Percentiles rank a stretch among this genome's conserved stretches.
phyloP scores from a whole-genome alignment of 2,329 filamentous ascomycete genomes.

The Escovopsis sp. region DNA sequence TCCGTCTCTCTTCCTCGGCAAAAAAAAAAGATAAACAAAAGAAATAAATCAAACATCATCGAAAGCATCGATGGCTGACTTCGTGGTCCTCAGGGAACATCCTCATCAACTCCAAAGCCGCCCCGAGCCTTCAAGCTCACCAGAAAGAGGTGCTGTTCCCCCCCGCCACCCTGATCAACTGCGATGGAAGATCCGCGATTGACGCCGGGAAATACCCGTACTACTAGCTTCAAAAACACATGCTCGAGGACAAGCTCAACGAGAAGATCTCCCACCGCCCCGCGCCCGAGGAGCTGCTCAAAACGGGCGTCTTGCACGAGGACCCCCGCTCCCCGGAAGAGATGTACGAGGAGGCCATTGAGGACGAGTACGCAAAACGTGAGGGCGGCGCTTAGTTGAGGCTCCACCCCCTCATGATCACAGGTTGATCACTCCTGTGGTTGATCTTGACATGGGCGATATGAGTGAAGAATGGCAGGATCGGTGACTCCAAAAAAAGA shows the following conservation, averaged over 20 bases:
- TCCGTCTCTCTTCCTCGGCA: not conserved
- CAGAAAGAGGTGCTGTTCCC: constrained; percentile 48
- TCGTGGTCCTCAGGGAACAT: constrained; percentile 54
- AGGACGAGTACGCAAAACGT: constrained; percentile 49
- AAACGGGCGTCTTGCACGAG: constrained; percentile 63
- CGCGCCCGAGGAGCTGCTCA: constrained; percentile 58
- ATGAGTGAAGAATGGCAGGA: too few relatives aligned
- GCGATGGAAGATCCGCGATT: not conserved
- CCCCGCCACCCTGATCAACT: not conserved
- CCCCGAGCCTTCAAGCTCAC: constrained; percentile 63
- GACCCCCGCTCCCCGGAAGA: constrained; percentile 45
- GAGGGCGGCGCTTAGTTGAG: constrained; percentile 42
- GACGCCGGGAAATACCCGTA: not conserved
- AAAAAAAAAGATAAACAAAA: not conserved
- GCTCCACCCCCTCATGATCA: not conserved
- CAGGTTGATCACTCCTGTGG: too few relatives aligned
- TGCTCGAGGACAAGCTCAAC: constrained; percentile 75
- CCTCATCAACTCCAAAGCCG: constrained; percentile 62
- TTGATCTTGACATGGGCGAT: too few relatives aligned
- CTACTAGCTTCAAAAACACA: constrained; percentile 58
- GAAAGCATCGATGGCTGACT: not conserved
- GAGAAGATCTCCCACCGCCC: constrained; percentile 73
- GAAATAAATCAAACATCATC: not conserved
- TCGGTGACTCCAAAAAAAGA: too few relatives aligned
- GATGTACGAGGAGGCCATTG: constrained; percentile 45